A percentile compares a stretch with the other conserved stretches of the same genome.
These are phyloP conservation scores for Colletotrichum musae DNA, from an alignment of 2,329 filamentous ascomycete genomes.

Conservation along the genomic window DNA sequence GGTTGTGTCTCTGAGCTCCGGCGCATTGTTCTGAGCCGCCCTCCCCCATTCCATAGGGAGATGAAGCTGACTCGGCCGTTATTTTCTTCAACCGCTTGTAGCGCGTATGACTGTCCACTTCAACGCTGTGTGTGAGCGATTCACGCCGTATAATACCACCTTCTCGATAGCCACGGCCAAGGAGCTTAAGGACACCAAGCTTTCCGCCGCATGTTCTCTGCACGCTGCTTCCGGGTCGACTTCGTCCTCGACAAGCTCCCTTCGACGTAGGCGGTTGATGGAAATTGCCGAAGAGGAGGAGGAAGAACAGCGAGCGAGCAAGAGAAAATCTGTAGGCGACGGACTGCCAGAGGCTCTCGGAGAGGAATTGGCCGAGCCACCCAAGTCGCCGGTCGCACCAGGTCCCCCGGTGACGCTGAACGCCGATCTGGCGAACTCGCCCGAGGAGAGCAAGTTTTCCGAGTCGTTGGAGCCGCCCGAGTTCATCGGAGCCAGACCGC, in stretches of 20 bases:
- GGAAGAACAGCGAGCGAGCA: slow-evolving; percentile 75
- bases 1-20: slow-evolving; percentile 47
- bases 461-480: slow-evolving; percentile 65
- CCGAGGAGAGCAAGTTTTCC: slow-evolving; percentile 66
- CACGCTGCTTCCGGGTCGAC: slow-evolving; percentile 90
- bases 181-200: slow-evolving; percentile 88
- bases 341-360: slow-evolving; percentile 46
- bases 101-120: slow-evolving; percentile 86
- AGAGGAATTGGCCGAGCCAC: slow-evolving; percentile 46
- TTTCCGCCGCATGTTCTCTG: slow-evolving; percentile 90
- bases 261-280: slow-evolving; percentile 82
- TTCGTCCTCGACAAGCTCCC: slow-evolving; percentile 86
- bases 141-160: slow-evolving; percentile 88
- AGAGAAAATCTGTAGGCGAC: slow-evolving; percentile 70
- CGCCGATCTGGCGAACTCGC: slow-evolving; percentile 64
- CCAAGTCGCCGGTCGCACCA: slow-evolving; percentile 48
- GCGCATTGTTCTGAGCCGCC: slow-evolving; percentile 21
- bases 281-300: slow-evolving; percentile 96
- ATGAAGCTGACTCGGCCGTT: slow-evolving; percentile 35
- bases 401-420: slow-evolving; percentile 63
- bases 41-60: slow-evolving; percentile 30
- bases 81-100: slow-evolving; percentile 53
- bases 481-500: slow-evolving; percentile 64
- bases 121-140: slow-evolving; percentile 76
- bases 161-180: slow-evolving; percentile 82